These are phyloP conservation scores for Amphirosellinia nigrospora DNA, from an alignment of 495 filamentous ascomycete species.

Conservation along the genomic window DNA sequence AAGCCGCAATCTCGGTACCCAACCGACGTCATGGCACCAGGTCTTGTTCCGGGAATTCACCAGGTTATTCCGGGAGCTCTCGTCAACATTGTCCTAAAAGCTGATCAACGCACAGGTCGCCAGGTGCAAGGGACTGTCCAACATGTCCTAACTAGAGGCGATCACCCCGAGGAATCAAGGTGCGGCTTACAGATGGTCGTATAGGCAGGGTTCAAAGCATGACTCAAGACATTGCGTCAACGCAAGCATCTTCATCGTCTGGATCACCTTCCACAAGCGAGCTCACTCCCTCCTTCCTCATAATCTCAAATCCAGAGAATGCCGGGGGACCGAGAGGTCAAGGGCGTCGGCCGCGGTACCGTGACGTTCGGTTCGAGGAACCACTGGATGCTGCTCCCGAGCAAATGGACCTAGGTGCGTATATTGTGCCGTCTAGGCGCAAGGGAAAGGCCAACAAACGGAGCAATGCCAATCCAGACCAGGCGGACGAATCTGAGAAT, in stretches of 20 bases:
- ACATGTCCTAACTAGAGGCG: slow-evolving; percentile 68
- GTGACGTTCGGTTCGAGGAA: slow-evolving; percentile 33
- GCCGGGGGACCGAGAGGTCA: slow-evolving; percentile 19
- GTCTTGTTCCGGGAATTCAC: slow-evolving; percentile 52
- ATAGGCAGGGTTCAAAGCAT: slow-evolving; percentile 50
- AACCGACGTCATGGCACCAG: slow-evolving; percentile 1
- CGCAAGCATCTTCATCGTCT: slow-evolving; percentile 33
- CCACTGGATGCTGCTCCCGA: slow-evolving; percentile 32
- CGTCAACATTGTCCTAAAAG: slow-evolving; percentile 74
- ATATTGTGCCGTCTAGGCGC: slow-evolving; percentile 52
- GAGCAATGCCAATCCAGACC: slow-evolving; percentile 28
- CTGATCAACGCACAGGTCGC: slow-evolving; percentile 71
- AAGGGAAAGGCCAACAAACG: slow-evolving; percentile 36
- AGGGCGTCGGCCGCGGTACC: slow-evolving; percentile 30
- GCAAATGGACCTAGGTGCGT: slow-evolving; percentile 48
- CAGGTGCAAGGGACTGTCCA: slow-evolving; percentile 66
- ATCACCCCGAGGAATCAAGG: slow-evolving; percentile 80
- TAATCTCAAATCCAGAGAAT: slow-evolving; percentile 14
- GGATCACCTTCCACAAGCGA: slow-evolving; percentile 22
- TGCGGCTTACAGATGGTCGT: slow-evolving; percentile 68
- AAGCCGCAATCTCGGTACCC: background rate
- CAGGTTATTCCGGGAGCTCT: slow-evolving; percentile 61
- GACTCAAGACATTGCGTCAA: slow-evolving; percentile 29
- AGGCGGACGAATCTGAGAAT: slow-evolving; percentile 18
- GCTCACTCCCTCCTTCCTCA: slow-evolving; percentile 12